Base-by-base conservation (phyloP, 2,329 filamentous ascomycete genomes). In the Penicillium brevicompactum region DNA sequence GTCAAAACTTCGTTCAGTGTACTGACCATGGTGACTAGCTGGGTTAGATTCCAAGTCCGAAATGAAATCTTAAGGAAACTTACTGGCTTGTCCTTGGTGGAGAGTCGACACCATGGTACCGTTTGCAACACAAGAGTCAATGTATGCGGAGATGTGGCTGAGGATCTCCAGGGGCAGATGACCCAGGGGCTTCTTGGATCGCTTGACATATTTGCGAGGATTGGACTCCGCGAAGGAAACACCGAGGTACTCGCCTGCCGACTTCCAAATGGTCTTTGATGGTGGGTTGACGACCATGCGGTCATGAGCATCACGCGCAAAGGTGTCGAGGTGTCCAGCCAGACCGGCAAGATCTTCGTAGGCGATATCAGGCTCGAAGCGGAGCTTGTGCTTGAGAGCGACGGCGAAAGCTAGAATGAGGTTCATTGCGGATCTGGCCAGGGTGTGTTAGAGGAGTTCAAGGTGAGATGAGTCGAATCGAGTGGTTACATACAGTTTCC, bases 91-190 rank as follows among this genome's bases (percentile, higher is more conserved):
- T 16, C 68, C 63, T 49, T 78, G 75, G 55, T 76, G 72, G 27
- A 70, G 61, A 38, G 70, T 67, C 27, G 67, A 62, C 40, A 59
- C 53, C 43, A 80, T 64, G 27, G 73, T 76, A 9, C 65, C 68
- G 49, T 75, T 78, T 1, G 61, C 62, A 46, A 87, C 79, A 58
- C 87, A 75, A 48, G 80, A 79, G 62, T 91, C 86, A 31, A 90
- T 74, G 59, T 89, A 88, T 22, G 85, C 75, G 18, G 84, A 84
- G 4, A 94, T 73, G 69, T 93, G 87, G 67, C 82, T 88, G 30
- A 94, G 78, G 50, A 94, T 89, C 70, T 95, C 91, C 8, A 93
- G 79, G 0, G 91, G 91, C n/a, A 93, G 80, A 71, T 95, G 92
- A 51, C 91, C 91, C 11, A 93, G 80, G 1, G 90, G 89, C 62